phyloP scores from a whole-genome alignment of 2,329 filamentous ascomycete genomes.

The Lachnellula arida region DNA sequence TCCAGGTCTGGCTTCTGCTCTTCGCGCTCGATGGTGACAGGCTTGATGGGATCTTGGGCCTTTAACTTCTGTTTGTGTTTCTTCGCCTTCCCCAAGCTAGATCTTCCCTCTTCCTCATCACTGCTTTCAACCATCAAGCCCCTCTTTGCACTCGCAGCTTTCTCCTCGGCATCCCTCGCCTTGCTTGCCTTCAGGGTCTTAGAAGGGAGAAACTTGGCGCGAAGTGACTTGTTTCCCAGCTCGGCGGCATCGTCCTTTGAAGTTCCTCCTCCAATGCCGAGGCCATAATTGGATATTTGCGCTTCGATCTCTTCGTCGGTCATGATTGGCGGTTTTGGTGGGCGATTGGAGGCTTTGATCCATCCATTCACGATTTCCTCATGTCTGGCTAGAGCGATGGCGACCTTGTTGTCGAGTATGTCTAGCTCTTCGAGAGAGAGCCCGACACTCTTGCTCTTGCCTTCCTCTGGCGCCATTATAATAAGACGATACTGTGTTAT shows the following conservation, averaged over 20 bases:
- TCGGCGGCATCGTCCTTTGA: slow-evolving; percentile 28
- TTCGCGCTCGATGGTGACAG: neutral
- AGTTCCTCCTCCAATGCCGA: slow-evolving; percentile 31
- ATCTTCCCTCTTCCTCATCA: slow-evolving; percentile 34
- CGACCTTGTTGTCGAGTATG: slow-evolving; percentile 30
- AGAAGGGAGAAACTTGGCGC: slow-evolving; percentile 29
- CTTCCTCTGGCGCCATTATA: slow-evolving; percentile 18
- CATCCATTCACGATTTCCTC: slow-evolving; percentile 31
- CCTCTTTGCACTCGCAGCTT: slow-evolving; percentile 30
- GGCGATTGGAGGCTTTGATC: slow-evolving; percentile 22
- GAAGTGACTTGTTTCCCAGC: slow-evolving; percentile 30
- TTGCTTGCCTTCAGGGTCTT: slow-evolving; percentile 31
- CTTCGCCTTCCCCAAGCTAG: slow-evolving; percentile 32
- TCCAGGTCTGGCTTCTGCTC: neutral
- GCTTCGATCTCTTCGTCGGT: slow-evolving; percentile 32
- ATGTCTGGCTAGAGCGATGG: slow-evolving; percentile 29
- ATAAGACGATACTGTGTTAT: neutral
- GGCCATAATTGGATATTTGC: slow-evolving; percentile 31
- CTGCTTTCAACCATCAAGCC: slow-evolving; percentile 28
- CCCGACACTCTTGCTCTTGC: slow-evolving; percentile 19
- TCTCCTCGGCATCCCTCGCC: slow-evolving; percentile 31
- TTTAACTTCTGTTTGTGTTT: slow-evolving; percentile 22
- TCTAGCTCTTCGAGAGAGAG: slow-evolving; percentile 27
- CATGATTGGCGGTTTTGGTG: slow-evolving; percentile 16
- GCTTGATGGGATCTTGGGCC: neutral